A percentile compares a stretch with the other conserved stretches of the same genome.
phyloP scores from a whole-genome alignment of 768 basidiomycete species.

The Terana coerulea region DNA sequence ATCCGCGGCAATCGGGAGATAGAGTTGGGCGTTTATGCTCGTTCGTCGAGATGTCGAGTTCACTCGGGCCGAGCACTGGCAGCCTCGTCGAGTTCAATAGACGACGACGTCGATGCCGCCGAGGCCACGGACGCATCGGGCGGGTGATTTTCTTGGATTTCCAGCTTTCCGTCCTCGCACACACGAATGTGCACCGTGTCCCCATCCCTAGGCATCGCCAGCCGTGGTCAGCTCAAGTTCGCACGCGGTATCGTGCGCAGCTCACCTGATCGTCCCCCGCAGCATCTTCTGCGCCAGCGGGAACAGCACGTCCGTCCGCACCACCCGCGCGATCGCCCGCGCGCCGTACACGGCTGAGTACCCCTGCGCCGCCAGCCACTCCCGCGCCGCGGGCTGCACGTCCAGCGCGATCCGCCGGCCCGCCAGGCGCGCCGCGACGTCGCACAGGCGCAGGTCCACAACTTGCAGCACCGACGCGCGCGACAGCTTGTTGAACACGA shows the following conservation, averaged over 20 bases:
- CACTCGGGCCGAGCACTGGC: no score
- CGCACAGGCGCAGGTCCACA: slow-evolving; percentile 69
- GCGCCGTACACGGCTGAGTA: slow-evolving; percentile 88
- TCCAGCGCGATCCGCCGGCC: slow-evolving; percentile 67
- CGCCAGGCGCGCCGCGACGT: slow-evolving; percentile 65
- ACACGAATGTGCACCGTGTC: slow-evolving; percentile 36
- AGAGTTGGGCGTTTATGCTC: no score
- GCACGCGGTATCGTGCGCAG: background rate
- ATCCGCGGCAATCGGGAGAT: no score
- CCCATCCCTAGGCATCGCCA: slow-evolving; percentile 37
- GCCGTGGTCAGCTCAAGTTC: background rate
- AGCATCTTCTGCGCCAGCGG: slow-evolving; percentile 79
- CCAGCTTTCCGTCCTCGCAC: slow-evolving; percentile 29
- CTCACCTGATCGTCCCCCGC: slow-evolving; percentile 71
- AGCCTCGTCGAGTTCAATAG: slow-evolving; percentile 2
- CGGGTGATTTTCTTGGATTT: slow-evolving; percentile 36
- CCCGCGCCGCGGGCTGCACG: slow-evolving; percentile 54
- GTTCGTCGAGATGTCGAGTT: no score
- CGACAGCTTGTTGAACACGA: slow-evolving; percentile 90
- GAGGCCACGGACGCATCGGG: slow-evolving; percentile 25
- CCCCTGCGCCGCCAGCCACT: slow-evolving; percentile 72
- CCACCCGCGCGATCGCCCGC: slow-evolving; percentile 82
- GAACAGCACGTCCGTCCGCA: slow-evolving; percentile 77
- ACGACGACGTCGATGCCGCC: background rate
- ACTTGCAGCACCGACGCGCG: slow-evolving; percentile 70